Conservation (phyloP, 768 basidiomycete species). For the Lenzites betulinus region DNA sequence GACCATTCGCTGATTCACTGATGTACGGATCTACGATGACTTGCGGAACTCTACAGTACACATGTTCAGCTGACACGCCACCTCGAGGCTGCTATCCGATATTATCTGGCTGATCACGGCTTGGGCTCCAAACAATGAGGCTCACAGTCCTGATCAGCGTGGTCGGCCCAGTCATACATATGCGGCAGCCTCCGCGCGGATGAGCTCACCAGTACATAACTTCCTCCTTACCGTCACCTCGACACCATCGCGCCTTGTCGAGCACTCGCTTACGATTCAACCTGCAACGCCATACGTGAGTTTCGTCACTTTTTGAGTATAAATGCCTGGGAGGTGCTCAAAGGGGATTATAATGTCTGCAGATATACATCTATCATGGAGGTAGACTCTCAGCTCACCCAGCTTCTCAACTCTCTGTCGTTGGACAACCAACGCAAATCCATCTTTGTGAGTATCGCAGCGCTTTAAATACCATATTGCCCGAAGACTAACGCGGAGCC, state of each 20-base stretch:
- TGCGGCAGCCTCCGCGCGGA: neutral
- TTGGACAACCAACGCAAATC: conserved; percentile 22
- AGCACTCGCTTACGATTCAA: neutral
- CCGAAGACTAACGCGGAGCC: conserved; percentile 4
- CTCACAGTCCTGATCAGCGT: neutral
- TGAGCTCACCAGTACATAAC: neutral
- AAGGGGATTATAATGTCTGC: neutral
- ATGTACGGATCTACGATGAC: too few species aligned
- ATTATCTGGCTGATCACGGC: neutral
- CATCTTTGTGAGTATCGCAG: conserved; percentile 24
- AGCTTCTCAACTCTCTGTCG: conserved; percentile 27
- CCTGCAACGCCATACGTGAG: neutral
- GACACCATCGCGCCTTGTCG: neutral
- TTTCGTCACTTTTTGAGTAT: neutral
- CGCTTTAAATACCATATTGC: neutral
- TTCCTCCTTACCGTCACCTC: neutral
- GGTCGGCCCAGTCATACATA: neutral
- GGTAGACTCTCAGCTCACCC: conserved; percentile 27
- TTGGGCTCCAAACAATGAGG: conserved; percentile 1
- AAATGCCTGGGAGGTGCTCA: too few species aligned
- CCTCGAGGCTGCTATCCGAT: too few species aligned
- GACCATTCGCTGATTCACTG: too few species aligned
- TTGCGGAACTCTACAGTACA: too few species aligned
- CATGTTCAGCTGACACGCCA: too few species aligned
- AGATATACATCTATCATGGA: conserved; percentile 21